phyloP scores from a whole-genome alignment of 495 filamentous ascomycete species.

The Cairneyella variabilis region DNA sequence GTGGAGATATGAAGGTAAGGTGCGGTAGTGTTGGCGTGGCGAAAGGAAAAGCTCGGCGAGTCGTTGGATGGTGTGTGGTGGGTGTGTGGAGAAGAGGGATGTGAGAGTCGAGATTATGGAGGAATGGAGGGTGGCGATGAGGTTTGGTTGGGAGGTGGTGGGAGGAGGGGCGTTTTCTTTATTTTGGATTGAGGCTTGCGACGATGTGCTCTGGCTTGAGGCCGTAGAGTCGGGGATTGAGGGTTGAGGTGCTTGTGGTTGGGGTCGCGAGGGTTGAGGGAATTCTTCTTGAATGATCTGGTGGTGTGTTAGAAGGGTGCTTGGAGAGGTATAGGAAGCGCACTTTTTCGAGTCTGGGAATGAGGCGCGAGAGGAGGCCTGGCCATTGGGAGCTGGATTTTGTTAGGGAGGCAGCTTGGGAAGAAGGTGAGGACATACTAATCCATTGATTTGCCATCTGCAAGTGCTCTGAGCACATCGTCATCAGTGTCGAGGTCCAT shows the following conservation, averaged over 20 bases:
- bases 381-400: constrained; percentile 37
- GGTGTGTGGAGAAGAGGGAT: constrained; percentile 64
- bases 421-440: constrained; percentile 46
- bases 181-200: constrained; percentile 16
- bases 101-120: constrained; percentile 66
- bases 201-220: constrained; percentile 6
- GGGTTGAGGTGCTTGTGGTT: background rate
- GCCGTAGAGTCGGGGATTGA: background rate
- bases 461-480: constrained; percentile 56
- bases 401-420: constrained; percentile 3
- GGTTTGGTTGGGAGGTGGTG: constrained; percentile 50
- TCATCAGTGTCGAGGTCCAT: constrained; percentile 38
- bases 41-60: constrained; percentile 83
- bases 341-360: constrained; percentile 51
- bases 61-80: constrained; percentile 90
- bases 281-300: background rate
- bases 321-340: constrained; percentile 4
- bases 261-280: background rate
- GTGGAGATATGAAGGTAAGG: constrained; percentile 77
- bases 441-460: constrained; percentile 63
- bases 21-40: constrained; percentile 75
- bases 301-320: background rate
- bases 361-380: constrained; percentile 43
- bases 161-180: constrained; percentile 28
- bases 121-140: constrained; percentile 56